Percentiles rank a stretch among this genome's conserved stretches.
These are phyloP conservation scores for Brasenia schreberi DNA, from an alignment of 164 flowering plant genomes.

Conservation along the genomic window DNA sequence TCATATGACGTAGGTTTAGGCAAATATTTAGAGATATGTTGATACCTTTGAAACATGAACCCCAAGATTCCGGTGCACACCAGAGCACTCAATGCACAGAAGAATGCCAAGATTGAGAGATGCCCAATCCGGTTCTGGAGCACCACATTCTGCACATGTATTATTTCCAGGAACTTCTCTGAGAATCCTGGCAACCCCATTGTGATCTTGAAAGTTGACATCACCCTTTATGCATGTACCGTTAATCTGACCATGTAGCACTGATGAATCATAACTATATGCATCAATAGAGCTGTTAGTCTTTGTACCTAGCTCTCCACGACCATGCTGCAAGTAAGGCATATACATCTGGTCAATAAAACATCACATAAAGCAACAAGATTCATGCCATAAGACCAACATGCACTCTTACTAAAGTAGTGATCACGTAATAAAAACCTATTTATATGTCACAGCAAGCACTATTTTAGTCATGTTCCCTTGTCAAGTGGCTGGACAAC, in stretches of 20 bases:
- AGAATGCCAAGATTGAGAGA: constrained; percentile 86
- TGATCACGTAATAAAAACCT: no score
- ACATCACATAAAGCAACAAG: no score
- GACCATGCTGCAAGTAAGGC: no score
- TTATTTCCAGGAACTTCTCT: constrained; percentile 80
- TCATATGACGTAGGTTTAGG: no score
- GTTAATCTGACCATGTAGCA: constrained; percentile 7
- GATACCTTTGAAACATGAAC: constrained; percentile 92
- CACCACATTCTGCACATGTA: constrained; percentile 79
- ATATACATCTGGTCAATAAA: no score
- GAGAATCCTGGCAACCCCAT: constrained; percentile 39
- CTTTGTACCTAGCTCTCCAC: no score
- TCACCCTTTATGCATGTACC: constrained; percentile 16
- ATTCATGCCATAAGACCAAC: no score
- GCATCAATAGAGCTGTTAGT: no score
- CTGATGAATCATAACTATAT: constrained; percentile 16
- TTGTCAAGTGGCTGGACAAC: no score
- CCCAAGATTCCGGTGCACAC: constrained; percentile 93
- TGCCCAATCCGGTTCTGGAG: constrained; percentile 93
- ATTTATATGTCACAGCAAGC: no score
- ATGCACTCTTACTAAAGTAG: no score
- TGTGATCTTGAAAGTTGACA: constrained; percentile 18
- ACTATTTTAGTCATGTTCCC: no score
- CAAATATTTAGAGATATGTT: background rate
- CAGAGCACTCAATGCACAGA: constrained; percentile 92